These are phyloP conservation scores for Erythrophleum fordii DNA, from an alignment of 306 rosid genomes.

Conservation along the genomic window DNA sequence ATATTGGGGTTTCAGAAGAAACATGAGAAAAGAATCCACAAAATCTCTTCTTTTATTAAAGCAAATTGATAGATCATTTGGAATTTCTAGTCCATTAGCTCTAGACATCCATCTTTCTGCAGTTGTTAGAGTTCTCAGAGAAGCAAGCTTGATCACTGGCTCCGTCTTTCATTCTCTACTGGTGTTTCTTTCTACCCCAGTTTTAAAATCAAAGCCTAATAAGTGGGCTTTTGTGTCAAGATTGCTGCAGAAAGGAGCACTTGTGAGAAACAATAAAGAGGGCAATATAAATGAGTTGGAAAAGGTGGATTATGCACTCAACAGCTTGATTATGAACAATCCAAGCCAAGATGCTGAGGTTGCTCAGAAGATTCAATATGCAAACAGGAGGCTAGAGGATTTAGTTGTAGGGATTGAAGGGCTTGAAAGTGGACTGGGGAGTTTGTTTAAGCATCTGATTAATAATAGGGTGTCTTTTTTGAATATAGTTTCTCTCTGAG, in stretches of 20 bases:
- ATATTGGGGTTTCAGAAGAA: conserved; percentile 53
- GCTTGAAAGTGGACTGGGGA: conserved; percentile 61
- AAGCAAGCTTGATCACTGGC: conserved; percentile 56
- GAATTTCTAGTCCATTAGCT: conserved; percentile 35
- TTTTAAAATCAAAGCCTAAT: conserved; percentile 56
- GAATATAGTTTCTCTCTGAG: conserved; percentile 58
- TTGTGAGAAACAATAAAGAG: conserved; percentile 26
- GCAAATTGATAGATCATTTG: conserved; percentile 48
- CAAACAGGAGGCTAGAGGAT: conserved; percentile 52
- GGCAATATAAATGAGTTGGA: conserved; percentile 57
- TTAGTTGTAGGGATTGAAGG: conserved; percentile 54
- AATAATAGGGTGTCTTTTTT: conserved; percentile 66
- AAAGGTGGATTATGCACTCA: conserved; percentile 58
- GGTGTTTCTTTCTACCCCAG: conserved; percentile 54
- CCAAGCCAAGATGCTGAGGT: conserved; percentile 40
- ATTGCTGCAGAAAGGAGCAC: conserved; percentile 51
- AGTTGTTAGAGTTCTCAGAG: conserved; percentile 66
- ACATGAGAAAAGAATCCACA: conserved; percentile 50
- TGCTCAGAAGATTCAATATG: conserved; percentile 50
- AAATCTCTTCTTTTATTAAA: conserved; percentile 47
- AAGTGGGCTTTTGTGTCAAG: conserved; percentile 73
- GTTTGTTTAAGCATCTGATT: conserved; percentile 72
- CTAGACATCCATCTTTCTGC: conserved; percentile 50
- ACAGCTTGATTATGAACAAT: conserved; percentile 38
- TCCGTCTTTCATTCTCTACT: conserved; percentile 55